Evolutionary conservation across 2,329 filamentous ascomycete species (phyloP), one percentile per base, ranked within the genome.

Genomic region (Arthrobotrys megalospora): DNA sequence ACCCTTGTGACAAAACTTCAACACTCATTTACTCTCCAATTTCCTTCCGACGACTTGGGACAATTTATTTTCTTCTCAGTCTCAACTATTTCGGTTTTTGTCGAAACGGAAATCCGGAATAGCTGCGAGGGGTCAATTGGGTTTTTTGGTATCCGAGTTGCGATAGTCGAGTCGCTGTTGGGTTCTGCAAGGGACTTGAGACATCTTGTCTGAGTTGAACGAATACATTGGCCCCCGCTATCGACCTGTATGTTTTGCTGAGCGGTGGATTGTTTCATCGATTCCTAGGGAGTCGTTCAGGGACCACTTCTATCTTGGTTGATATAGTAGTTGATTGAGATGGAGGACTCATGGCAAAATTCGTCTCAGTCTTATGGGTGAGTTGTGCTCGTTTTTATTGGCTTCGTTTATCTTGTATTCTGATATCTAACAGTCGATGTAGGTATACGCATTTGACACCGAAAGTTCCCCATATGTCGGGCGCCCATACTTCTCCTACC

Each of bases 1-100:
- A 73, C 50, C 69, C 62, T 73, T 38, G 69, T 73, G 69, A 66
- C 72, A 76, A 69, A 76, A 76, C 72, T 76, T 76, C 72, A 69
- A 68, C 71, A 36, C 53, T 69, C 71, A 63, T 62, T 73, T 67
- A 52, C 34, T 43, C 60, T 34, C 45, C 28, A 66, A 73, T 73
- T 76, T 76, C 71, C 63, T 67, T 41, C 32, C 43, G 62, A 62
- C 63, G 52, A 62, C 53, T 60, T 43, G 60, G 62, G 50, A 21
- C 52, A 67, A 68, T 68, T 55, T n/a, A 34, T 32, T 60, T 73
- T 72, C 28, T 73, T 52, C 43, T 53, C 64, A 28, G 14, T 55
- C 62, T 68, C 34, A 34, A 19, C 50, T 66, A 12, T 60, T 65
- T 60, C n/a, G 12, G 28, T 62, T 50, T 32, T 48, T 28, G 34